Conservation (phyloP, 2,329 filamentous ascomycete species). For the Ophiostoma himal-ulmi region DNA sequence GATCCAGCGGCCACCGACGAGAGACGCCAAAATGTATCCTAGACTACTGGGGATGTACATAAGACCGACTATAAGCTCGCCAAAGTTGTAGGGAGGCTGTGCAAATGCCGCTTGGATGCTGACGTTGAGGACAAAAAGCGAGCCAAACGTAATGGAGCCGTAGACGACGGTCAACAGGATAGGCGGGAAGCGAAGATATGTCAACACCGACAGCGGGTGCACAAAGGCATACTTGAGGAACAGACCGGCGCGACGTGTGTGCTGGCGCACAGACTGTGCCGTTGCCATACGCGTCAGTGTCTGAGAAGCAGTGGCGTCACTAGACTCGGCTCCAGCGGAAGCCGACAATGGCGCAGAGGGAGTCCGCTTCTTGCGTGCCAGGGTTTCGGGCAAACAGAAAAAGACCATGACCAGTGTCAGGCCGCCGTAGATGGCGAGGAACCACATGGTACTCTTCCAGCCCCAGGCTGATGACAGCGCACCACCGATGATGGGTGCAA, state of each 20-base stretch:
- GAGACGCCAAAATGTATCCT: constrained; percentile 64
- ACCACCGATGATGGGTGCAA: constrained; percentile 73
- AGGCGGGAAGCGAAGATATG: constrained; percentile 67
- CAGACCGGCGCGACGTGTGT: constrained; percentile 48
- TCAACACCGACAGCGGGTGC: constrained; percentile 65
- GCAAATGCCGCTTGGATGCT: constrained; percentile 67
- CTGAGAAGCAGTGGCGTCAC: constrained; percentile 15
- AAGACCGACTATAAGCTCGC: constrained; percentile 63
- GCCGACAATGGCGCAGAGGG: constrained; percentile 15
- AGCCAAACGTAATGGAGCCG: constrained; percentile 67
- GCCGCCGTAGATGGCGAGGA: constrained; percentile 64
- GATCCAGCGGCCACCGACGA: constrained; percentile 70
- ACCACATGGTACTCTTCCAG: constrained; percentile 76
- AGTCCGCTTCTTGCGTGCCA: constrained; percentile 34
- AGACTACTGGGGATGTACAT: constrained; percentile 71
- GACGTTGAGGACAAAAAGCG: constrained; percentile 73
- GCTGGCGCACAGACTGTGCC: constrained; percentile 51
- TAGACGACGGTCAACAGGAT: constrained; percentile 69
- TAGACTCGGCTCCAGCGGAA: neutral
- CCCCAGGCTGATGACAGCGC: constrained; percentile 61
- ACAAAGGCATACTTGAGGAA: constrained; percentile 58
- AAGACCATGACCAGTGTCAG: constrained; percentile 50
- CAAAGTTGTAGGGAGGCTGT: constrained; percentile 60
- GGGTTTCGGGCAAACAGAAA: constrained; percentile 61
- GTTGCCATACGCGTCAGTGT: constrained; percentile 49